Evolutionary conservation across 371 early-diverging fungal species (phyloP).

Genomic region (Parasitella parasitica): DNA sequence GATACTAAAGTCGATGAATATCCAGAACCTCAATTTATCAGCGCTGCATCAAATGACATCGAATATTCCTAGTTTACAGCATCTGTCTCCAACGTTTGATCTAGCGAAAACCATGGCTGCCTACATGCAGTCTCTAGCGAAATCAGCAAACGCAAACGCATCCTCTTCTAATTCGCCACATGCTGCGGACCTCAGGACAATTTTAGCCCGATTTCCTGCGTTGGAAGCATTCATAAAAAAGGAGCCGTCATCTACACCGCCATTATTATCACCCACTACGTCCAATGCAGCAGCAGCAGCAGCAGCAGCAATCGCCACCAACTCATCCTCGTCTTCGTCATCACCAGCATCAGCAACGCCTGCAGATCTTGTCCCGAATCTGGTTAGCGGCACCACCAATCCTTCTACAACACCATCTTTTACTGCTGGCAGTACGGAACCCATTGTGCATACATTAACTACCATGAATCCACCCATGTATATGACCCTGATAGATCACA

Average conservation of each 20-base stretch:
- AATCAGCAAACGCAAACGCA: constrained; percentile 18
- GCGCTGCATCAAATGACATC: constrained; percentile 47
- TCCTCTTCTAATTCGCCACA: constrained; percentile 14
- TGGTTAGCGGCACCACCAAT: not conserved
- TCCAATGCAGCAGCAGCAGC: not conserved
- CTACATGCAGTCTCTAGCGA: constrained; percentile 40
- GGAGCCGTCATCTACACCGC: constrained; percentile 14
- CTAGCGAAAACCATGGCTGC: constrained; percentile 37
- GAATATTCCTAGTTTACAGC: constrained; percentile 36
- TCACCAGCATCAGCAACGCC: not conserved
- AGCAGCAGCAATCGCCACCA: not conserved
- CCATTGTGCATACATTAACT: constrained; percentile 21
- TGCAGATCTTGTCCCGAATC: constrained; percentile 1
- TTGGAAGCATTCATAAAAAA: constrained; percentile 44
- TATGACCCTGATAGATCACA: constrained; percentile 72
- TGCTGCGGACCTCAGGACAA: constrained; percentile 39
- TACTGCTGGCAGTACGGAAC: constrained; percentile 15
- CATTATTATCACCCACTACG: not conserved
- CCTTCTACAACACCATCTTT: not conserved
- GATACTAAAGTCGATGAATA: constrained; percentile 32
- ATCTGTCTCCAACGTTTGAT: constrained; percentile 39
- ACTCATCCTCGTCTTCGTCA: not conserved
- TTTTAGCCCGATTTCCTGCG: constrained; percentile 41
- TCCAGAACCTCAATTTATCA: constrained; percentile 40
- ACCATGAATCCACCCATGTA: constrained; percentile 55